Conservation (phyloP, 176 grass and related monocot genomes). For the Poa annua region DNA sequence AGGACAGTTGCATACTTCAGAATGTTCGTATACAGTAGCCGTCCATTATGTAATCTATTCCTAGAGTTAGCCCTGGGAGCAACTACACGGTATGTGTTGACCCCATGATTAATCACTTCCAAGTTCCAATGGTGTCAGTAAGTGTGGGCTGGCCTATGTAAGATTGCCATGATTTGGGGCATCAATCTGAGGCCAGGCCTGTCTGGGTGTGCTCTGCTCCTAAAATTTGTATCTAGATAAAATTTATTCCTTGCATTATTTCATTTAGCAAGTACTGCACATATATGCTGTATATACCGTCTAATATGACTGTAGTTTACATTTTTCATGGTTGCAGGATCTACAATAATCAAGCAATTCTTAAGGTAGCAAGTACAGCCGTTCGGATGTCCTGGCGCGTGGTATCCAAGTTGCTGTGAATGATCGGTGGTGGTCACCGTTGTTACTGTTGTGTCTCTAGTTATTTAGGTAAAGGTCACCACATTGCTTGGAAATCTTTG, state of each 20-base stretch:
- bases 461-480: conserved; percentile 22
- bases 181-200: background rate
- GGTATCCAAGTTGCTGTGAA: conserved; percentile 79
- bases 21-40: background rate
- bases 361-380: conserved; percentile 59
- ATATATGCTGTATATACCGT: background rate
- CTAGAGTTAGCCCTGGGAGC: background rate
- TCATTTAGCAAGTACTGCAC: background rate
- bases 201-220: background rate
- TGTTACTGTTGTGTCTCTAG: background rate
- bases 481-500: background rate
- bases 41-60: no score
- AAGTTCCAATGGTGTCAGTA: background rate
- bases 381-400: conserved; percentile 70
- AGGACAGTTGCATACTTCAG: background rate
- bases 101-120: conserved; percentile 1
- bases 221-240: conserved; percentile 5
- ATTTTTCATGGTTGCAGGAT: conserved; percentile 52
- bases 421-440: background rate
- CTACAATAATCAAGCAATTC: conserved; percentile 82
- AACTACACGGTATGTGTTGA: background rate
- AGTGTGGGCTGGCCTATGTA: background rate
- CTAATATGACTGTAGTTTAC: conserved; percentile 1
- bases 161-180: background rate
- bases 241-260: background rate